A percentile compares a stretch with the other conserved stretches of the same genome.
These are phyloP conservation scores for Borovskyia barvae DNA, from an alignment of 208 protist genomes.

Conservation along the genomic window DNA sequence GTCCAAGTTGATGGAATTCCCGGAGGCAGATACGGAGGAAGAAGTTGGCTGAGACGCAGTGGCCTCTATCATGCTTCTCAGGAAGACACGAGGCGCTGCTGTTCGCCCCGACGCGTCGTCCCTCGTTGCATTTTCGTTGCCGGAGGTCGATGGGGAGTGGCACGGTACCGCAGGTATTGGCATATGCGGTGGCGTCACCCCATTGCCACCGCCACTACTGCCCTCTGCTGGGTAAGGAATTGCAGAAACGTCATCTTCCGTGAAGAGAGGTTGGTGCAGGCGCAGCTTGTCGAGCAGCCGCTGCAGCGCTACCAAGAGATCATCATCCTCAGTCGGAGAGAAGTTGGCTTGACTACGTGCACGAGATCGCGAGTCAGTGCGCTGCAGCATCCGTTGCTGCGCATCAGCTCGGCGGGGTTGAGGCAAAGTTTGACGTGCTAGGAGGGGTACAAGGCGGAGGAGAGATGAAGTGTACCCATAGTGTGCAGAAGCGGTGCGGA, in stretches of 20 bases:
- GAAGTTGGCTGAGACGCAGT: neutral
- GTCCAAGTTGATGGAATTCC: slow-evolving; percentile 49
- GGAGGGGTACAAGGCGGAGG: slow-evolving; percentile 15
- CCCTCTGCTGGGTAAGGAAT: slow-evolving; percentile 56
- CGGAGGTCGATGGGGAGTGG: slow-evolving; percentile 18
- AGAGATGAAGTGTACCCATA: neutral
- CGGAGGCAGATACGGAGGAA: neutral
- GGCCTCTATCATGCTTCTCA: neutral
- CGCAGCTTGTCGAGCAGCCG: slow-evolving; percentile 61
- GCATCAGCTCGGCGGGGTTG: slow-evolving; percentile 10
- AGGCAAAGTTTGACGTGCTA: neutral
- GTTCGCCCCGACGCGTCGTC: neutral
- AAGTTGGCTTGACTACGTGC: slow-evolving; percentile 19
- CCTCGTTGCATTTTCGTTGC: slow-evolving; percentile 12
- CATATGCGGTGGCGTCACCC: slow-evolving; percentile 11
- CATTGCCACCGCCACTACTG: slow-evolving; percentile 29
- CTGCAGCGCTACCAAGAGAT: slow-evolving; percentile 49
- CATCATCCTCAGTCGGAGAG: slow-evolving; percentile 33
- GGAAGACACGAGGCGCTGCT: neutral
- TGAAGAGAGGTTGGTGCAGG: slow-evolving; percentile 62
- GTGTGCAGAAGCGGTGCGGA: neutral
- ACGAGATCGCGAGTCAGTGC: slow-evolving; percentile 31
- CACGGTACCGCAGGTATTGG: slow-evolving; percentile 4
- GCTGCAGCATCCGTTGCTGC: slow-evolving; percentile 14
- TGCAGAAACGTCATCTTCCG: slow-evolving; percentile 75